phyloP scores from a whole-genome alignment of 2,329 filamentous ascomycete genomes.

The Volutella citrinella region DNA sequence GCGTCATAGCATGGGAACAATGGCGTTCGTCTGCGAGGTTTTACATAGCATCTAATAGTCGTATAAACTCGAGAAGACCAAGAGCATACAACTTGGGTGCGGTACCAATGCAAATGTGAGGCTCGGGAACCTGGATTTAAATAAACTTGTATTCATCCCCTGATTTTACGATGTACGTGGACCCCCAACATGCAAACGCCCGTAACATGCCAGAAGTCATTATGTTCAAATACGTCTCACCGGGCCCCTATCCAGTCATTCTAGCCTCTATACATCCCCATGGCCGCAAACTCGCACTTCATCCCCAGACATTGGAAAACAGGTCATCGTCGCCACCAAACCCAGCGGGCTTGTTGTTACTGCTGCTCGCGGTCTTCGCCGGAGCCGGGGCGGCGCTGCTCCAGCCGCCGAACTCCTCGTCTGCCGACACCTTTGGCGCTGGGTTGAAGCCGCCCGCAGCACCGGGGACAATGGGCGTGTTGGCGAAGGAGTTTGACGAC shows the following conservation, averaged over 20 bases:
- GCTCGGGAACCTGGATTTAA: constrained; percentile 19
- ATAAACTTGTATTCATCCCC: constrained; percentile 13
- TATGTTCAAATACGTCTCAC: constrained; percentile 19
- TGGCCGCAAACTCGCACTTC: too few relatives aligned
- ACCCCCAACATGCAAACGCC: constrained; percentile 34
- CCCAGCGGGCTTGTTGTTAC: constrained; percentile 55
- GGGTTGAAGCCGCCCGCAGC: constrained; percentile 63
- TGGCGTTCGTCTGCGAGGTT: too few relatives aligned
- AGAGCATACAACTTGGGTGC: too few relatives aligned
- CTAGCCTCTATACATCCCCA: too few relatives aligned
- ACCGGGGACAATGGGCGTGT: constrained; percentile 58
- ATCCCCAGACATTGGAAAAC: constrained; percentile 96
- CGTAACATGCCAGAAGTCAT: constrained; percentile 26
- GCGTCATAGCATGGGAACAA: too few relatives aligned
- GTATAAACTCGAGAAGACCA: too few relatives aligned
- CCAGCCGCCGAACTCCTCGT: constrained; percentile 97
- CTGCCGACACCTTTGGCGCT: constrained; percentile 71
- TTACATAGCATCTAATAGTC: too few relatives aligned
- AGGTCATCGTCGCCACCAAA: constrained; percentile 76
- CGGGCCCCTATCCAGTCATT: too few relatives aligned
- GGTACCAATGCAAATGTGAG: too few relatives aligned
- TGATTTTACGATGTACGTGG: constrained; percentile 28
- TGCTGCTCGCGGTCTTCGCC: constrained; percentile 35
- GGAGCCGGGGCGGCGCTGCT: constrained; percentile 57
- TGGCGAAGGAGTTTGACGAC: constrained; percentile 50